These are phyloP conservation scores for Podochytrium sp. DNA, from an alignment of 192 early-diverging fungal species.

Conservation along the genomic window DNA sequence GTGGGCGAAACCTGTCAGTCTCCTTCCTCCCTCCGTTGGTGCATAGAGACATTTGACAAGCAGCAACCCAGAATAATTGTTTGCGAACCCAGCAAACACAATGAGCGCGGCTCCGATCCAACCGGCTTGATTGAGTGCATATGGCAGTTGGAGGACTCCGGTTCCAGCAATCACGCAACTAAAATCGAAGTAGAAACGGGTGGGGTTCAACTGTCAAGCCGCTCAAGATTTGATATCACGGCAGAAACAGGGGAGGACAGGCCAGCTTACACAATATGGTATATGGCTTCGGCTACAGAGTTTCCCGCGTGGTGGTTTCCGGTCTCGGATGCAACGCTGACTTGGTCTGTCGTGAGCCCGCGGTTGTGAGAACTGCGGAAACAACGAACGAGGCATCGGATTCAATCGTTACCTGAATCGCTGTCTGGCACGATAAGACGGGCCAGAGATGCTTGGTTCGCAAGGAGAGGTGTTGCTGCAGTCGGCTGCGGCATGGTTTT, in stretches of 20 bases:
- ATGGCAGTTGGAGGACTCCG: slow-evolving; percentile 83
- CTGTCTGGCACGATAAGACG: too few relatives aligned
- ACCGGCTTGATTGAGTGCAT: slow-evolving; percentile 73
- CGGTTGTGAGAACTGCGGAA: too few relatives aligned
- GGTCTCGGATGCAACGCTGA: too few relatives aligned
- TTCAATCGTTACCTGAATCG: too few relatives aligned
- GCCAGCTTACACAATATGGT: slow-evolving; percentile 33
- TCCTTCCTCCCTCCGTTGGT: slow-evolving; percentile 43
- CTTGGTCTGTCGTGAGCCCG: too few relatives aligned
- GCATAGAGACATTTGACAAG: slow-evolving; percentile 77
- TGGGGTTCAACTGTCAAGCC: neutral
- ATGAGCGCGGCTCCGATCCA: slow-evolving; percentile 79
- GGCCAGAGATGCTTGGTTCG: too few relatives aligned
- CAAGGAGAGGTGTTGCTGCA: too few relatives aligned
- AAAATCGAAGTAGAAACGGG: neutral
- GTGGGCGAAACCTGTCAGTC: slow-evolving; percentile 41
- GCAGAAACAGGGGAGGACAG: neutral
- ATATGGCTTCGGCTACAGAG: slow-evolving; percentile 29
- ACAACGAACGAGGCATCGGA: too few relatives aligned
- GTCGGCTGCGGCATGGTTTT: too few relatives aligned
- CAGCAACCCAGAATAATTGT: slow-evolving; percentile 72
- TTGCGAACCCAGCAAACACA: slow-evolving; percentile 69
- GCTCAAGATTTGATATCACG: too few relatives aligned
- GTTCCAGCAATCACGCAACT: slow-evolving; percentile 78
- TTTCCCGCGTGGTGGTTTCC: slow-evolving; percentile 18